A percentile compares a stretch with the other conserved stretches of the same genome.
phyloP scores from a whole-genome alignment of 169 alveolate genomes.

The Plasmodium billcollinsi region DNA sequence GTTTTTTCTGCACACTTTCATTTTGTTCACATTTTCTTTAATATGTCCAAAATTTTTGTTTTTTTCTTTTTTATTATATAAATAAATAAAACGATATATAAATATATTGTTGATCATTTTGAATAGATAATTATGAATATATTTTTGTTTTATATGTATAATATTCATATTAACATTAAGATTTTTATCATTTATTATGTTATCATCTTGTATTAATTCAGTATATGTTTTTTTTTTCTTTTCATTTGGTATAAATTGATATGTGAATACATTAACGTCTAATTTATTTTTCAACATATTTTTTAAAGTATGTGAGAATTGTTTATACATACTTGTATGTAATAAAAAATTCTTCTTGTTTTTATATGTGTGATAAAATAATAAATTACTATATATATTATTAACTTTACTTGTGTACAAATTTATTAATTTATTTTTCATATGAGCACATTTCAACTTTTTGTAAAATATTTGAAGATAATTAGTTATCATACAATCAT shows the following conservation, averaged over 20 bases:
- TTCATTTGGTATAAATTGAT: neutral
- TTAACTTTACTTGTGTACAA: neutral
- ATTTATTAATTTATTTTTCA: neutral
- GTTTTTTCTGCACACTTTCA: no score
- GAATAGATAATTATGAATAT: neutral
- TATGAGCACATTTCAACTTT: neutral
- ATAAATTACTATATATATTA: slow-evolving; percentile 1
- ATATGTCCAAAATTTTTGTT: no score
- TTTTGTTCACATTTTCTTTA: no score
- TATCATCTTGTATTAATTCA: neutral
- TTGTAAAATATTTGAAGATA: neutral
- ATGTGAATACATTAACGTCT: neutral
- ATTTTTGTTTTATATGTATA: neutral
- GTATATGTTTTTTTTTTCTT: neutral
- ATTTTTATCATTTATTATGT: no score
- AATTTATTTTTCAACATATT: neutral
- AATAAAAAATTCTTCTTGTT: neutral
- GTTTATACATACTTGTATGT: neutral
- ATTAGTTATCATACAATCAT: neutral
- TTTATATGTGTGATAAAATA: neutral
- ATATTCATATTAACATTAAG: no score
- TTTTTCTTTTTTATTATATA: no score
- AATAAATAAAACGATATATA: neutral
- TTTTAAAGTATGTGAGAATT: neutral
- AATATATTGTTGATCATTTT: neutral